Evolutionary conservation across 192 early-diverging fungal genomes (phyloP), one percentile per base, ranked within the genome.

Genomic region (Backusella australiensis): DNA sequence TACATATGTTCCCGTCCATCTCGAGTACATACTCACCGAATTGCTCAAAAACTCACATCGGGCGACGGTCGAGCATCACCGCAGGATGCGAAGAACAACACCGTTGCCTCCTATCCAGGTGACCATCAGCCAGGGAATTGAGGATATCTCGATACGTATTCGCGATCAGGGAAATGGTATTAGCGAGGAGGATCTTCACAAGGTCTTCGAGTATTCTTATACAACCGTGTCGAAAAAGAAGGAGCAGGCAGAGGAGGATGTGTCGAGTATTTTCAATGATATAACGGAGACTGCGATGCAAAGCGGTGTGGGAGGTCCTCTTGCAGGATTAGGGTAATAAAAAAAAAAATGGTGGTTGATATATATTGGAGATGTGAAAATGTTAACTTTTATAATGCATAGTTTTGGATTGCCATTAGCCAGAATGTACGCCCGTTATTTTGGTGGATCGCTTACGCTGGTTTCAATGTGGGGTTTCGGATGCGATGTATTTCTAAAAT

Each of bases 111-210:
- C 93, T 9, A 90, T 99, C n/a, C 90, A 95, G 77, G 92, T 99
- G 75, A 94, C 95, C 14, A 90, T 99, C 23, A 88, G 90, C 19
- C 89, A 91, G 69, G 92, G 93, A 32, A 79, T 89, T 1, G 91
- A 93, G 39, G 94, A 94, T 52, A 90, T 97, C 6, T 91, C 90
- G 9, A 90, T 99, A 52, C 86, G 97, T 72, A 90, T 99, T 49
- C 83, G 95, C 19, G 97, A 99, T 78, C 92, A 93, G 72, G 97
- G 97, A 39, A 95, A 96, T 32, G 97, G 97, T 36, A 94, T 99
- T 69, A 81, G 93, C 15, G 80, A 88, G 32, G 82, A 92, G 75
- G 93, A 96, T 78, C 81, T 95, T 79, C 84, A 84, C 36, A 87
- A 90, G 21, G 88, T 96, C 1, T 99, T 96, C 85, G 96, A 99